Conservation (phyloP, 371 early-diverging fungal genomes). For the Coemansia sp. region DNA sequence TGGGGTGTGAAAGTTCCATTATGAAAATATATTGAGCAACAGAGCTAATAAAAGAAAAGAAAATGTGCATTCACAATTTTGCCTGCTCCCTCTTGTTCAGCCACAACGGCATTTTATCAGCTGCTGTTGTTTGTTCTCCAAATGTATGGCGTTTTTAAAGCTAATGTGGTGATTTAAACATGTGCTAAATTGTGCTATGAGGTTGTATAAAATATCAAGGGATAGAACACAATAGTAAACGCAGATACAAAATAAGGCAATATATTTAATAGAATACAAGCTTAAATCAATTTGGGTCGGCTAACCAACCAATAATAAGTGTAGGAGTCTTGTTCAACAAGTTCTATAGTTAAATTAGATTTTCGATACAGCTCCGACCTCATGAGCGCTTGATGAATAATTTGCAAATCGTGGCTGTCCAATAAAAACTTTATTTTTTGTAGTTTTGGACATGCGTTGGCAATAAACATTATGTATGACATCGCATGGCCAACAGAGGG, state of each 20-base stretch:
- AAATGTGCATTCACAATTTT: not conserved
- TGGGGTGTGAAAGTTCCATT: not conserved
- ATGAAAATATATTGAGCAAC: not conserved
- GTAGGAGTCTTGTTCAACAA: no score
- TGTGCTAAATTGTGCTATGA: not conserved
- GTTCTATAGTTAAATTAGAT: no score
- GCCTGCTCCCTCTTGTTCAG: not conserved
- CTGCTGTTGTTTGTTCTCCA: not conserved
- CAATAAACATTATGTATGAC: no score
- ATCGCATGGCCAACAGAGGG: no score
- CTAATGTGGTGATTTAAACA: not conserved
- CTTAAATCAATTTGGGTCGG: no score
- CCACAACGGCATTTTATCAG: not conserved
- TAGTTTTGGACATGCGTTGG: no score
- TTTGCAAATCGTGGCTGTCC: no score
- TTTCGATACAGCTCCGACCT: no score
- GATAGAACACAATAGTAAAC: not conserved
- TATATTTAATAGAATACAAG: no score
- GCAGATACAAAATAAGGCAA: not conserved
- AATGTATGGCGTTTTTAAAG: not conserved
- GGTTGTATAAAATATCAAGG: not conserved
- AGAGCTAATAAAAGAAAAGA: not conserved
- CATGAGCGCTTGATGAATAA: no score
- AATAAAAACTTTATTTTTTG: no score
- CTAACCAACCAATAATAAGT: no score